Base-by-base conservation (phyloP, 2,329 filamentous ascomycete species). In the Calonectria pseudoturangicola region DNA sequence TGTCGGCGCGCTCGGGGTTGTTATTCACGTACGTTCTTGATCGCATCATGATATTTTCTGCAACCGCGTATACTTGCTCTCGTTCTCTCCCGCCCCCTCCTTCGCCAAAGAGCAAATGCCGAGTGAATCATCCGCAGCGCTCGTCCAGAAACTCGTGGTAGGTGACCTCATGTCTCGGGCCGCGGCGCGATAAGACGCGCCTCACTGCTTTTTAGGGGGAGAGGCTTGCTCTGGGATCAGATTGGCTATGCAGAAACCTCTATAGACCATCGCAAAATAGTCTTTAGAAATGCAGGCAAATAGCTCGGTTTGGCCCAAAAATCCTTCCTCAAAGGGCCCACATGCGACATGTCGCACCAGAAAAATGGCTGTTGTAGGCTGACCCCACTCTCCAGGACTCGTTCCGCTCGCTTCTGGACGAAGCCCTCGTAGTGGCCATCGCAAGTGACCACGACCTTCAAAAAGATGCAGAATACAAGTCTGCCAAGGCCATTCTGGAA, bases 351-450 rank as follows among this genome's bases (percentile, higher is more conserved):
- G 27, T 63, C 47, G 36, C 28, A 4, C 28, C 13, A 15, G 25
- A 50, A 51, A 28, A 51, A 21, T 39, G 39, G 25, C 21, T 28
- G 41, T 50, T 27, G 36, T 18, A 71, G 28, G 58, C 76, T 79
- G 43, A 79, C 62, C 15, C 21, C 41, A 8, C 51, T 27, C 25
- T 21, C 51, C 72, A 96, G 92, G 88, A 92, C 73, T 91, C 93
- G 75, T 96, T 95, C 80, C 92, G 92, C 81, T 90, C 93, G 28
- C 89, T 93, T 21, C 84, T 98, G 48, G 96, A 98, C 77, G 91
- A 95, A 75, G 90, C 94, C 0, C 88, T 96, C 15, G 90, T 98
- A 71, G 89, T 93, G 67, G 93, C 95, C 4, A 94, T 98, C 63
- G 87, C 92, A 6, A 90, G 87, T 66, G 96, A 98, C 80, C 94